Conservation (phyloP, 2,329 filamentous ascomycete genomes). For the Metarhizium anisopliae region DNA sequence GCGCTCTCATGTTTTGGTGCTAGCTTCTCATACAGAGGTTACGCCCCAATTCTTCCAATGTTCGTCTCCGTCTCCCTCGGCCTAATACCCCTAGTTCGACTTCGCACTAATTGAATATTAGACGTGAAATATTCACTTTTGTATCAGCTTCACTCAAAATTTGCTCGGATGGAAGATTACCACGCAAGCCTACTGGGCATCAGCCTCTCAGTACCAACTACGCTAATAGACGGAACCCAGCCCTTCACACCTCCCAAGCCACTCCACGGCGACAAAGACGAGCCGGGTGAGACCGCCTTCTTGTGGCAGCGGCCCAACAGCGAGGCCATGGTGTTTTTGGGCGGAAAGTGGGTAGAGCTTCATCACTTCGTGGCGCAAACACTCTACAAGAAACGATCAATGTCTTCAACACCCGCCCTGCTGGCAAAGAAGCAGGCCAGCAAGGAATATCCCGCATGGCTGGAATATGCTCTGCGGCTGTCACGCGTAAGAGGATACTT, state of each 20-base stretch:
- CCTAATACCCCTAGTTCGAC: neutral
- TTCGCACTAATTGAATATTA: slow-evolving; percentile 16
- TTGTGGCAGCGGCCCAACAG: slow-evolving; percentile 80
- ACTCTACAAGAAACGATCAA: slow-evolving; percentile 34
- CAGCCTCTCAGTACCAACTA: slow-evolving; percentile 65
- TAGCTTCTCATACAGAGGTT: slow-evolving; percentile 74
- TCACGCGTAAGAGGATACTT: slow-evolving; percentile 69
- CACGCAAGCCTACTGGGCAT: slow-evolving; percentile 61
- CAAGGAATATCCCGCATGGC: slow-evolving; percentile 63
- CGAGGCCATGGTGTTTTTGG: slow-evolving; percentile 74
- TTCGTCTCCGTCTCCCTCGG: slow-evolving; percentile 20
- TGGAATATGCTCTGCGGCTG: slow-evolving; percentile 69
- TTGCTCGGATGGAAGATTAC: slow-evolving; percentile 33
- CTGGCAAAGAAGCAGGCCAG: slow-evolving; percentile 51
- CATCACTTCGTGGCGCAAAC: slow-evolving; percentile 68
- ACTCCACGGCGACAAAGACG: slow-evolving; percentile 9
- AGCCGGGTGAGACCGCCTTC: slow-evolving; percentile 46
- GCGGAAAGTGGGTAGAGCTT: slow-evolving; percentile 78
- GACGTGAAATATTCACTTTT: slow-evolving; percentile 70
- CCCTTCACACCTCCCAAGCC: slow-evolving; percentile 39
- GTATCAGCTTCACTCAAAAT: slow-evolving; percentile 63
- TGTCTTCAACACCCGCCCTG: slow-evolving; percentile 27
- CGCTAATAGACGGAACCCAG: slow-evolving; percentile 51
- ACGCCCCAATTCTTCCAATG: slow-evolving; percentile 77
- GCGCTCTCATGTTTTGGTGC: slow-evolving; percentile 68